A percentile compares a stretch with the other conserved stretches of the same genome.
These are phyloP conservation scores for Perkinsus marinus DNA, from an alignment of 169 alveolate genomes.

Conservation along the genomic window DNA sequence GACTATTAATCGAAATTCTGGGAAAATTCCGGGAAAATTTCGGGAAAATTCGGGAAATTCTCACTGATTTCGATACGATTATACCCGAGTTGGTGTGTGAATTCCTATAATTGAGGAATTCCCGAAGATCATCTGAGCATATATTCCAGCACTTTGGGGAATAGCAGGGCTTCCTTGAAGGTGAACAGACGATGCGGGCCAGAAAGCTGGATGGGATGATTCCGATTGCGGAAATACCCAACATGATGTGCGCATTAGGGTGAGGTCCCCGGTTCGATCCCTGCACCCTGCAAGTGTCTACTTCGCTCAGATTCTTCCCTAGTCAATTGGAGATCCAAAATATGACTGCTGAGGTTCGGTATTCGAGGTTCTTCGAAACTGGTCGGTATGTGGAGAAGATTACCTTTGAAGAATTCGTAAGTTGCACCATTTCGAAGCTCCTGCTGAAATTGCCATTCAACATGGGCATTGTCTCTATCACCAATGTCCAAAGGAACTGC, in stretches of 20 bases:
- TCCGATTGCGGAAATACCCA: slow-evolving; percentile 58
- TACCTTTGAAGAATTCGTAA: slow-evolving; percentile 24
- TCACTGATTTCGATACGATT: no score
- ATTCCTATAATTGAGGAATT: no score
- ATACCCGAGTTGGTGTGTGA: no score
- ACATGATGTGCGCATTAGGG: slow-evolving; percentile 74
- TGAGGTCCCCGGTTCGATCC: slow-evolving; percentile 3
- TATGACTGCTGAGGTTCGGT: slow-evolving; percentile 61
- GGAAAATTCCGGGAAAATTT: no score
- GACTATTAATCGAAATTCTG: no score
- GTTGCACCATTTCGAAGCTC: neutral
- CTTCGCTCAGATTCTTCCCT: slow-evolving; percentile 50
- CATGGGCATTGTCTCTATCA: no score
- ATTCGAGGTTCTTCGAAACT: slow-evolving; percentile 43
- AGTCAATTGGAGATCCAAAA: slow-evolving; percentile 67
- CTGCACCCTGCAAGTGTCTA: neutral
- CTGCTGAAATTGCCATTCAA: no score
- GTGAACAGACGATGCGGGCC: slow-evolving; percentile 74
- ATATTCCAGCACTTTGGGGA: no score
- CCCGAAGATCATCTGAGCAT: no score
- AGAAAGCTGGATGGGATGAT: slow-evolving; percentile 67
- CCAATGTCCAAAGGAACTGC: no score
- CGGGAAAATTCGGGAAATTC: no score
- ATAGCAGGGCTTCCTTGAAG: no score
- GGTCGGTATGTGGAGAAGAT: slow-evolving; percentile 45